Percentiles rank a stretch among this genome's conserved stretches.
These are phyloP conservation scores for Ailanthus altissimus DNA, from an alignment of 345 rosid species.

Conservation along the genomic window DNA sequence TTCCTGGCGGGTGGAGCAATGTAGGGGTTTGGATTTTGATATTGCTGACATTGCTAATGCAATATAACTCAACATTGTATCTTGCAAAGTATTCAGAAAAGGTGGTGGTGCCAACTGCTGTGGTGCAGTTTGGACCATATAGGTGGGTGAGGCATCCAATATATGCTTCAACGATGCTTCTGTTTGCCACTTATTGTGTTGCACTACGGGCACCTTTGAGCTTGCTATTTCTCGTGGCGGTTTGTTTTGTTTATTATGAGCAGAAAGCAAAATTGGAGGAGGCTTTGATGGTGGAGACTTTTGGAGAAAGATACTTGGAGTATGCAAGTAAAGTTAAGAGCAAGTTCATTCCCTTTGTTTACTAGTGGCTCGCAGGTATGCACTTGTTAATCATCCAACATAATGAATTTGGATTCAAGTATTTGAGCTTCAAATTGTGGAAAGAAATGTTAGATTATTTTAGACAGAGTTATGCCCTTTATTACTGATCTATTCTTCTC, in stretches of 20 bases:
- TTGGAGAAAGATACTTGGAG: slow-evolving; percentile 62
- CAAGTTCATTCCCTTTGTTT: slow-evolving; percentile 80
- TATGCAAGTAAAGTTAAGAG: slow-evolving; percentile 71
- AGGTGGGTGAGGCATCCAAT: slow-evolving; percentile 86
- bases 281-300: slow-evolving; percentile 69
- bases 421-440: slow-evolving; percentile 12
- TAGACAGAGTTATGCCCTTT: neutral
- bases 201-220: slow-evolving; percentile 82
- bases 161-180: slow-evolving; percentile 76
- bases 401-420: slow-evolving; percentile 26
- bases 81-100: slow-evolving; percentile 90
- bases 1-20: slow-evolving; percentile 73
- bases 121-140: slow-evolving; percentile 86
- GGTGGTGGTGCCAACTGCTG: slow-evolving; percentile 77
- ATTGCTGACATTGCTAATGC: slow-evolving; percentile 60
- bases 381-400: slow-evolving; percentile 25
- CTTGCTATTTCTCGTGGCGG: slow-evolving; percentile 55
- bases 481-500: neutral
- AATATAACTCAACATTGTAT: slow-evolving; percentile 70
- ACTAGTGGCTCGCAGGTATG: slow-evolving; percentile 51
- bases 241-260: slow-evolving; percentile 65
- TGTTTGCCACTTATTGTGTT: slow-evolving; percentile 56
- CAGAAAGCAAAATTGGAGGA: slow-evolving; percentile 79
- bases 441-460: neutral
- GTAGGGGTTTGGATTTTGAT: slow-evolving; percentile 74